phyloP scores from a whole-genome alignment of 306 rosid species.

The Prinsepia uniflora region DNA sequence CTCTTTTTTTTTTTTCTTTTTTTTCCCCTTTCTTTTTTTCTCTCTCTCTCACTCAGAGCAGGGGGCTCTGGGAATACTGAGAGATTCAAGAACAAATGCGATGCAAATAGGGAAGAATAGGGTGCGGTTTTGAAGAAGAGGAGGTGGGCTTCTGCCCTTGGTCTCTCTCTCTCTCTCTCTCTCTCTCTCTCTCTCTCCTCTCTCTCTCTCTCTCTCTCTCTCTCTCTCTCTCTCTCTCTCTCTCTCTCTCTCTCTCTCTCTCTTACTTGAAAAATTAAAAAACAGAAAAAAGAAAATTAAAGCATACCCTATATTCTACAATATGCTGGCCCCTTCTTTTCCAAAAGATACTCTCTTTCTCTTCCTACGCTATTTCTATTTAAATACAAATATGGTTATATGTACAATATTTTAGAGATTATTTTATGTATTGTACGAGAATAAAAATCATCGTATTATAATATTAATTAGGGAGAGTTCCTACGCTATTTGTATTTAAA shows the following conservation, averaged over 20 bases:
- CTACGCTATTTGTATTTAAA: not conserved
- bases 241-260: too few relatives aligned
- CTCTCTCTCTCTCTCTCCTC: too few relatives aligned
- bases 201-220: too few relatives aligned
- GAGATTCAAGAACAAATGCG: slow-evolving; percentile 99
- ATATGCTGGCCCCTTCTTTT: slow-evolving; percentile 50
- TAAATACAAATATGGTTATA: too few relatives aligned
- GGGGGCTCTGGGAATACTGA: slow-evolving; percentile 46
- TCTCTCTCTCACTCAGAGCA: slow-evolving; percentile 41
- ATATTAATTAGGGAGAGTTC: slow-evolving; percentile 1
- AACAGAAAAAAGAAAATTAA: slow-evolving; percentile 21
- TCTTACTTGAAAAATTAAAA: too few relatives aligned
- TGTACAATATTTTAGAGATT: too few relatives aligned
- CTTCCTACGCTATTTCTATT: slow-evolving; percentile 9
- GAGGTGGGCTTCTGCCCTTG: slow-evolving; percentile 37
- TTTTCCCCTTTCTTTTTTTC: slow-evolving; percentile 40
- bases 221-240: too few relatives aligned
- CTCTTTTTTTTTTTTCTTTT: not conserved
- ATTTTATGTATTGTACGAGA: not conserved
- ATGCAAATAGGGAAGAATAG: slow-evolving; percentile 87
- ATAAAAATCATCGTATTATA: not conserved
- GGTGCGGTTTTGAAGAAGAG: slow-evolving; percentile 88
- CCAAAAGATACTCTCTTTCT: slow-evolving; percentile 47
- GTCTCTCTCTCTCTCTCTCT: slow-evolving; percentile 21
- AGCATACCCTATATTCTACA: slow-evolving; percentile 44